A percentile compares a stretch with the other conserved stretches of the same genome.
phyloP scores from a whole-genome alignment of 257 asterid species.

The Nyctanthes arbortristis region DNA sequence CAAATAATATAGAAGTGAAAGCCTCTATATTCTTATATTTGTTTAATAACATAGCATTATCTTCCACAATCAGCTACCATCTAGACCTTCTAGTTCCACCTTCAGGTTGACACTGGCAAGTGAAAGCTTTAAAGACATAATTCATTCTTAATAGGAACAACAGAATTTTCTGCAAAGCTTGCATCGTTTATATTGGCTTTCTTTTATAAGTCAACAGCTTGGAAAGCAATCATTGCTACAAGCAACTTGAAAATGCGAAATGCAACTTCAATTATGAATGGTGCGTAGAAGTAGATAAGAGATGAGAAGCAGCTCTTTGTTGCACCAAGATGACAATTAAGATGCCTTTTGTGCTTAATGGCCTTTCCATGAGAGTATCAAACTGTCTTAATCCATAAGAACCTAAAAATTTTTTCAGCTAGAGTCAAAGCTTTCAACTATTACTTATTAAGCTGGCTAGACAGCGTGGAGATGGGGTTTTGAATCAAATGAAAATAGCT shows the following conservation, averaged over 20 bases:
- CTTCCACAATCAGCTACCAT: background rate
- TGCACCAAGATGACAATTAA: slow-evolving; percentile 6
- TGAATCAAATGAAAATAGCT: background rate
- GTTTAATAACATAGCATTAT: no score
- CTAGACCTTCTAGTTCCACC: background rate
- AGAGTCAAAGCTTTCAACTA: slow-evolving; percentile 7
- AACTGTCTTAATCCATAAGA: background rate
- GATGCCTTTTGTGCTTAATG: background rate
- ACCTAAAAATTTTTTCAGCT: slow-evolving; percentile 1
- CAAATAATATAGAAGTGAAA: no score
- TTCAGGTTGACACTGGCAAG: background rate
- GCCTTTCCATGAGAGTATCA: background rate
- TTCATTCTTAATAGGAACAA: background rate
- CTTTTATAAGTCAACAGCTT: background rate
- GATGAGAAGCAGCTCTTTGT: background rate
- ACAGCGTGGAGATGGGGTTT: background rate
- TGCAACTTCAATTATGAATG: background rate
- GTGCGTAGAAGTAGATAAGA: background rate
- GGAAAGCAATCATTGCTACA: background rate
- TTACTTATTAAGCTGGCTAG: slow-evolving; percentile 6
- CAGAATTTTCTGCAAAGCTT: background rate
- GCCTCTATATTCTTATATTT: no score
- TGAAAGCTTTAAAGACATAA: background rate
- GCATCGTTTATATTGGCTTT: background rate
- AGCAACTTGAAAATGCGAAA: background rate